phyloP scores from a whole-genome alignment of 202 grass and related monocot genomes.

The Digitaria exilis region DNA sequence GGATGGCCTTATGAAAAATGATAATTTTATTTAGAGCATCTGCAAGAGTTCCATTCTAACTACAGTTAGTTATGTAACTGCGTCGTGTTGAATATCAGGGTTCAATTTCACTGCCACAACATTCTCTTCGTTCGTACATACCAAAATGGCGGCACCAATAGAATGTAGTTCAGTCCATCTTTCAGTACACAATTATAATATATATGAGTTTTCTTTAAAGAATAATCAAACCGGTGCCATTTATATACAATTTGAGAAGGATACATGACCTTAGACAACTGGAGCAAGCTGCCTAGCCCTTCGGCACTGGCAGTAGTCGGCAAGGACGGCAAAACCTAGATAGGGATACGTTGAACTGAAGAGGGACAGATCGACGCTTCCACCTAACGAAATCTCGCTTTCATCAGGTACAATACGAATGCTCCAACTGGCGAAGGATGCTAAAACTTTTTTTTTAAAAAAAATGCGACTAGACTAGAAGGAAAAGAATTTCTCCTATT shows the following conservation, averaged over 20 bases:
- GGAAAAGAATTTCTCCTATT: neutral
- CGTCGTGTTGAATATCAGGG: neutral
- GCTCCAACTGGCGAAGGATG: conserved; percentile 43
- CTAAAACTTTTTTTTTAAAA: neutral
- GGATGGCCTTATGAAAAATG: neutral
- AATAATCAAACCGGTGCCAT: neutral
- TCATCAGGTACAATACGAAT: conserved; percentile 26
- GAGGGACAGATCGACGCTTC: conserved; percentile 24
- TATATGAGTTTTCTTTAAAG: neutral
- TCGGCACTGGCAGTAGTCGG: conserved; percentile 4
- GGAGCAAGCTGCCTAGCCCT: conserved; percentile 17
- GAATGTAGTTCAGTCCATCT: neutral
- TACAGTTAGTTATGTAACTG: neutral
- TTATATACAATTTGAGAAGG: neutral
- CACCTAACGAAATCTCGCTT: conserved; percentile 38
- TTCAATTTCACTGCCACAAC: neutral
- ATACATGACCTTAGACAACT: conserved; percentile 15
- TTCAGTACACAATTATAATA: neutral
- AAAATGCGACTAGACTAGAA: neutral
- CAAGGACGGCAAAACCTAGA: conserved; percentile 35
- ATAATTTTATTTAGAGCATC: neutral
- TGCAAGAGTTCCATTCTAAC: conserved; percentile 1
- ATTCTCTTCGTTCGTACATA: neutral
- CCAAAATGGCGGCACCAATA: neutral
- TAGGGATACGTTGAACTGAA: conserved; percentile 26